phyloP scores from a whole-genome alignment of 805 yeast genomes.

The Pichia ethanolica region DNA sequence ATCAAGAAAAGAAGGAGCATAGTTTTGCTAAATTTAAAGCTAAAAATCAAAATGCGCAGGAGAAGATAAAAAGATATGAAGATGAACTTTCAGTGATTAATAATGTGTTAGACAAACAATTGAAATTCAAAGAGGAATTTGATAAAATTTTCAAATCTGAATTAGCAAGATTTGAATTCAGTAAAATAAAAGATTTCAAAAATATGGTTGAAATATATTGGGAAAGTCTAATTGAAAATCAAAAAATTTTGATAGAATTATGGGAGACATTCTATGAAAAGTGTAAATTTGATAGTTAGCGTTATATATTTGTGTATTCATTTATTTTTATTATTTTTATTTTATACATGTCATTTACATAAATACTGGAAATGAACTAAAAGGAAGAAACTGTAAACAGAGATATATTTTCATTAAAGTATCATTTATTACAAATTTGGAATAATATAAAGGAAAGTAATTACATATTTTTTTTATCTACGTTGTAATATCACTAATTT shows the following conservation, averaged over 20 bases:
- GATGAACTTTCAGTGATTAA: conserved; percentile 54
- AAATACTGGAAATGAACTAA: no score
- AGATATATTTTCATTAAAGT: no score
- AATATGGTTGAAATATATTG: conserved; percentile 84
- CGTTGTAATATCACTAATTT: no score
- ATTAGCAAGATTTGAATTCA: conserved; percentile 60
- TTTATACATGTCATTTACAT: no score
- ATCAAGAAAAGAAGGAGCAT: conserved; percentile 39
- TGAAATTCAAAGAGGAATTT: conserved; percentile 54
- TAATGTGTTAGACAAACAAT: conserved; percentile 44
- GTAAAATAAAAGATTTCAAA: conserved; percentile 75
- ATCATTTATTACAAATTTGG: no score
- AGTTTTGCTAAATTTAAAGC: conserved; percentile 36
- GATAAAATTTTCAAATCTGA: conserved; percentile 63
- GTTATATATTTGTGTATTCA: no score
- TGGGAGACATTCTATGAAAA: conserved; percentile 82
- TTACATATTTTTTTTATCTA: no score
- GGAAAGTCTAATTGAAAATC: conserved; percentile 86
- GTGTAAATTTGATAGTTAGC: conserved; percentile 24
- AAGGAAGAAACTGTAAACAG: no score
- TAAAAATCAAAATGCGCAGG: conserved; percentile 46
- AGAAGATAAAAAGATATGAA: conserved; percentile 50
- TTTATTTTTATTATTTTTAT: no score
- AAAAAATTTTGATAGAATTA: conserved; percentile 82
- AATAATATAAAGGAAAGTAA: no score